Percentiles rank a stretch among this genome's conserved stretches.
These are phyloP conservation scores for Candida schatavii DNA, from an alignment of 805 yeast species.

Conservation along the genomic window DNA sequence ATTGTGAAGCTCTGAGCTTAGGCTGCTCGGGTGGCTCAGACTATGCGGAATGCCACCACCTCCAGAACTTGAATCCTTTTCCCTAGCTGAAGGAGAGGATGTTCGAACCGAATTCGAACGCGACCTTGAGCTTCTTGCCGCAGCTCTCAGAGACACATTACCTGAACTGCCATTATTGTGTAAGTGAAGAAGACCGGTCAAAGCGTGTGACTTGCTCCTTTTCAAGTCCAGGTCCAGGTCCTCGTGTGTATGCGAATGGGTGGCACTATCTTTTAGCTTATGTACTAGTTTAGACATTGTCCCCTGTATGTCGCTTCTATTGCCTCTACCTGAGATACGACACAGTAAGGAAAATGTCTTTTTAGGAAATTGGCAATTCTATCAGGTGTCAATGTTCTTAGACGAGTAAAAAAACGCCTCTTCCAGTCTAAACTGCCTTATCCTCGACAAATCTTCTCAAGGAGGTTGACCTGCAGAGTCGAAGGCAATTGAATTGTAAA, in stretches of 20 bases:
- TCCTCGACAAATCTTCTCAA: too few relatives aligned
- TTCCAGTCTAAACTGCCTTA: too few relatives aligned
- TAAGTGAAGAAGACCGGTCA: background rate
- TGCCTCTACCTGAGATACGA: too few relatives aligned
- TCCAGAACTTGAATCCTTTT: background rate
- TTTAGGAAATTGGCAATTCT: too few relatives aligned
- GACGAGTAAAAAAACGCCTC: too few relatives aligned
- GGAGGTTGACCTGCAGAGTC: too few relatives aligned
- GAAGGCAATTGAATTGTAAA: too few relatives aligned
- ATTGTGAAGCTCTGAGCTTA: too few relatives aligned
- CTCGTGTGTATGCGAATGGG: background rate
- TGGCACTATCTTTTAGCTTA: background rate
- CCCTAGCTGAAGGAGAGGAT: too few relatives aligned
- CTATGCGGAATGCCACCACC: background rate
- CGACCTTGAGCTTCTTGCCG: background rate
- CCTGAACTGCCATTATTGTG: background rate
- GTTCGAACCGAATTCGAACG: background rate
- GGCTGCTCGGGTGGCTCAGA: background rate
- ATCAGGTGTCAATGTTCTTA: too few relatives aligned
- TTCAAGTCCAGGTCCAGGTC: background rate
- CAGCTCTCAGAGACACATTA: background rate
- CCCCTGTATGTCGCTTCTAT: too few relatives aligned
- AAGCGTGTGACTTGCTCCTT: background rate
- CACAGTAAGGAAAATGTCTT: too few relatives aligned
- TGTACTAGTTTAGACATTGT: constrained; percentile 1